Percentiles rank a stretch among this genome's conserved stretches.
Evolutionary conservation across 106 monocot genomes (phyloP).

Genomic region (Iris macrosiphon): DNA sequence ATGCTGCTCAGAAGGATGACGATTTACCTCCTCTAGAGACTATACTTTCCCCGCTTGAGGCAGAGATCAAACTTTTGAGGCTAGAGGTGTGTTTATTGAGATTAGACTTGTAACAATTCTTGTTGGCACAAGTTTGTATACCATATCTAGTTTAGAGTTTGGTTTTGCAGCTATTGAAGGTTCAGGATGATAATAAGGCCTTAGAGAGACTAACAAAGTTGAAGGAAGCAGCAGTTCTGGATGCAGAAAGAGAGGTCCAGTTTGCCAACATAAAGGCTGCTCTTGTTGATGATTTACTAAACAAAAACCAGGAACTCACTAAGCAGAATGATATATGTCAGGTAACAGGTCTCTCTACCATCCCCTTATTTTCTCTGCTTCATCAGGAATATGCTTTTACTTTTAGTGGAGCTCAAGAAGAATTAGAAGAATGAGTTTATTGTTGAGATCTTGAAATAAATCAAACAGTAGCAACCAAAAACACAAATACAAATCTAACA

Average conservation of each 20-base stretch:
- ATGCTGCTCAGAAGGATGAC: conserved; percentile 89
- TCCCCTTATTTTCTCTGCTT: not conserved
- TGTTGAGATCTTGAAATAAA: no score
- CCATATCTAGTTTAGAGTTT: not conserved
- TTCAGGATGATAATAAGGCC: conserved; percentile 84
- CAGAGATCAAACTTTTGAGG: conserved; percentile 63
- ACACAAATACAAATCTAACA: no score
- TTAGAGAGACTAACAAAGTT: conserved; percentile 68
- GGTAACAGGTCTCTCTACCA: conserved; percentile 19
- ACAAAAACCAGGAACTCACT: conserved; percentile 66
- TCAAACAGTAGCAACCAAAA: no score
- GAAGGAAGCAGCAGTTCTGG: conserved; percentile 67
- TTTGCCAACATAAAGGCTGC: conserved; percentile 62
- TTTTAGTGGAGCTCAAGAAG: no score
- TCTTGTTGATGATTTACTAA: conserved; percentile 63
- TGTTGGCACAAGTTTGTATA: not conserved
- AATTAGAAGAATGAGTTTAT: no score
- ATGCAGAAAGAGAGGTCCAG: conserved; percentile 67
- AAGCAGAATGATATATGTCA: conserved; percentile 80
- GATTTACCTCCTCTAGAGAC: conserved; percentile 65
- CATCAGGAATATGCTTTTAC: no score
- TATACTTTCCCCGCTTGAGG: conserved; percentile 82
- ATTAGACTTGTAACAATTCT: not conserved
- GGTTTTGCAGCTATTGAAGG: conserved; percentile 44
- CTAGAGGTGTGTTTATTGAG: conserved; percentile 40